Conservation (phyloP, 148 eudicot species). For the Linanthus parryae region DNA sequence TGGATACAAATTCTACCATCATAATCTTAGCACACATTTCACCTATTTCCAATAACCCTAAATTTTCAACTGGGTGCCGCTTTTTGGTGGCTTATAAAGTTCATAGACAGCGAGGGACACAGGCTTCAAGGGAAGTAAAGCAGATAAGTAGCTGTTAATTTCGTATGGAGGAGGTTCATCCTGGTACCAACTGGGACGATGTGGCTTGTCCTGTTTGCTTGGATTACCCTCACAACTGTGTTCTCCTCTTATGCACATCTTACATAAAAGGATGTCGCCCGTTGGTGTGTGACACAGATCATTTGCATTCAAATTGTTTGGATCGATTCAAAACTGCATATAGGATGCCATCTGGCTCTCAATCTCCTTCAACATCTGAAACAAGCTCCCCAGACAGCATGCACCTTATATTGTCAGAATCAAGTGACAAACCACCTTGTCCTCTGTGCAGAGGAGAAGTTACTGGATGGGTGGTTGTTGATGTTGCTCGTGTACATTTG, state of each 20-base stretch:
- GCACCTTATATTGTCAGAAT: constrained; percentile 20
- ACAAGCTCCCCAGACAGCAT: constrained; percentile 20
- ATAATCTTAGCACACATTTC: too few species aligned
- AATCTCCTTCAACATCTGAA: constrained; percentile 31
- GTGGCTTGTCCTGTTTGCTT: constrained; percentile 88
- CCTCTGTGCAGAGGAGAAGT: constrained; percentile 87
- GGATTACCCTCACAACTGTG: constrained; percentile 87
- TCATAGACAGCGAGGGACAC: too few species aligned
- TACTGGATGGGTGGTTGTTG: constrained; percentile 62
- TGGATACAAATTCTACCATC: too few species aligned
- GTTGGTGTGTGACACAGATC: constrained; percentile 84
- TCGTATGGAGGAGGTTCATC: constrained; percentile 45
- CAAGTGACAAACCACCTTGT: constrained; percentile 55
- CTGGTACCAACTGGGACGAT: constrained; percentile 60
- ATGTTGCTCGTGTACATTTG: constrained; percentile 47
- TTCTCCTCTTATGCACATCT: constrained; percentile 92
- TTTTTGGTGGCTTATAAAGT: too few species aligned
- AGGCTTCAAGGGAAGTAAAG: too few species aligned
- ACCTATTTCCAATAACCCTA: too few species aligned
- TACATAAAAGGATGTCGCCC: constrained; percentile 80
- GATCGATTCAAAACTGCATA: constrained; percentile 79
- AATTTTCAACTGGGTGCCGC: too few species aligned
- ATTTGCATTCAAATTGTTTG: constrained; percentile 92
- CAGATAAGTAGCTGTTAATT: too few species aligned
- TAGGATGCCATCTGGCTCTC: constrained; percentile 43